A percentile compares a stretch with the other conserved stretches of the same genome.
These are phyloP conservation scores for Beauveria sp. DNA, from an alignment of 2,329 filamentous ascomycete genomes.

Conservation along the genomic window DNA sequence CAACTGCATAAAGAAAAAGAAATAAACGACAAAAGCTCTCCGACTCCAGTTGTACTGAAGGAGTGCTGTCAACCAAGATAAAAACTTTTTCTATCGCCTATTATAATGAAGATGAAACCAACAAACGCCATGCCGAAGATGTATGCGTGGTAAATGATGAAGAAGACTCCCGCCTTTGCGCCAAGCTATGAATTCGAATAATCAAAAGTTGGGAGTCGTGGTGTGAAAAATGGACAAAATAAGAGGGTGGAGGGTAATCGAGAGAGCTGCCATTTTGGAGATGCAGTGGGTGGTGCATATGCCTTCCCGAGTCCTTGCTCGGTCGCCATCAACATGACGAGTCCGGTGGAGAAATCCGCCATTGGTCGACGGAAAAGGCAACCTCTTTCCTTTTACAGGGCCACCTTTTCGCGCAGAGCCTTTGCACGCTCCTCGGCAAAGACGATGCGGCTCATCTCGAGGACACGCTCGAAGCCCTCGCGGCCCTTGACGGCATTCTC, in stretches of 20 bases:
- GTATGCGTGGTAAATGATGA: neutral
- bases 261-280: neutral
- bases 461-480: constrained; percentile 90
- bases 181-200: constrained; percentile 10
- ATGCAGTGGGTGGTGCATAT: neutral
- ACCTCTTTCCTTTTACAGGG: neutral
- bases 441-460: constrained; percentile 85
- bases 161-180: constrained; percentile 8
- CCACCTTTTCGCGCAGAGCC: constrained; percentile 5
- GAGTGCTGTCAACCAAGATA: constrained; percentile 3
- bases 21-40: constrained; percentile 5
- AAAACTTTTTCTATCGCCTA: constrained; percentile 11
- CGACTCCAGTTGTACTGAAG: constrained; percentile 5
- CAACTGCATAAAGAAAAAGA: neutral
- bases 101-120: constrained; percentile 6
- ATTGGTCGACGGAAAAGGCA: no score
- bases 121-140: constrained; percentile 10
- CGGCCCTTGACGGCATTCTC: constrained; percentile 87
- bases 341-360: no score
- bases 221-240: neutral
- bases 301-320: neutral
- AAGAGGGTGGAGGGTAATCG: neutral
- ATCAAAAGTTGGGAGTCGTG: constrained; percentile 11
- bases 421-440: constrained; percentile 83
- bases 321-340: neutral